Evolutionary conservation across 441 rosid genomes (phyloP).

Genomic region (Adansonia madagascariensis): DNA sequence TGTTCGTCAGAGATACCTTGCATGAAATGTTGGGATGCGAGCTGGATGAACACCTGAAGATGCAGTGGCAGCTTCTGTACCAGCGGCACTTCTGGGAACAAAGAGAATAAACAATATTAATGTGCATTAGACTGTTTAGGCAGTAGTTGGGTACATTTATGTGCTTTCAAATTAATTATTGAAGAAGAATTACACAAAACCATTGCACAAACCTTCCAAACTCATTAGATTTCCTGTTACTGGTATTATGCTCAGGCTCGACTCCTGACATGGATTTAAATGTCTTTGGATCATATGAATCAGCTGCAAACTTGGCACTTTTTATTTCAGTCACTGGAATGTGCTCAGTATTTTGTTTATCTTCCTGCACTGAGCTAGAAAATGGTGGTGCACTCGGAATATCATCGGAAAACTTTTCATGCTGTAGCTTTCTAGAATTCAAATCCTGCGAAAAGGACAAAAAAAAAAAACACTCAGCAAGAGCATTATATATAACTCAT

Average conservation of each 20-base stretch:
- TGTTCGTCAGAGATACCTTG: slow-evolving; percentile 54
- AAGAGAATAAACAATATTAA: slow-evolving; percentile 20
- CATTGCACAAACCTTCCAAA: slow-evolving; percentile 57
- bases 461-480: slow-evolving; percentile 23
- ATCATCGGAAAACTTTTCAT: slow-evolving; percentile 49
- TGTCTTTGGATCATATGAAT: slow-evolving; percentile 36
- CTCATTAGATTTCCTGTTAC: slow-evolving; percentile 52
- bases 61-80: slow-evolving; percentile 59
- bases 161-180: not conserved
- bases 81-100: slow-evolving; percentile 51
- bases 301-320: slow-evolving; percentile 24
- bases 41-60: slow-evolving; percentile 68
- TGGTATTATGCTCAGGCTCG: slow-evolving; percentile 45
- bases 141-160: not conserved
- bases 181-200: slow-evolving; percentile 10
- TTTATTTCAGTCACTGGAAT: slow-evolving; percentile 44
- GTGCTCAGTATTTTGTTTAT: slow-evolving; percentile 47
- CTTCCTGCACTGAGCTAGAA: slow-evolving; percentile 59
- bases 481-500: slow-evolving; percentile 9
- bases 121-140: not conserved
- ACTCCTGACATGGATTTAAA: slow-evolving; percentile 32
- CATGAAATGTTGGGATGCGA: slow-evolving; percentile 91
- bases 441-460: slow-evolving; percentile 46
- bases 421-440: slow-evolving; percentile 37
- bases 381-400: slow-evolving; percentile 95